These are phyloP conservation scores for Isabelozyma gotoi DNA, from an alignment of 805 yeast species.

Conservation along the genomic window DNA sequence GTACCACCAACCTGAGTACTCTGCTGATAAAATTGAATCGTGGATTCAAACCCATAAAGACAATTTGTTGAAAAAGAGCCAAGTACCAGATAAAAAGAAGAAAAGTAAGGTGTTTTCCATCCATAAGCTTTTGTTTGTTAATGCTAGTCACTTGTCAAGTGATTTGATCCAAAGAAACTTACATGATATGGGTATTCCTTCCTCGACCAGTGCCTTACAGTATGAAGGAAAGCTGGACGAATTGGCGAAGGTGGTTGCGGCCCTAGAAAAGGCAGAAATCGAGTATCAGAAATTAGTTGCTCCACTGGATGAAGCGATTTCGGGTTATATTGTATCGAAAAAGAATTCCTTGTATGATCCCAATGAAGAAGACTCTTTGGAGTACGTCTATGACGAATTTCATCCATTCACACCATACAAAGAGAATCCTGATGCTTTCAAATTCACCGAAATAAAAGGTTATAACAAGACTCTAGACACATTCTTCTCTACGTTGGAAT, in stretches of 20 bases:
- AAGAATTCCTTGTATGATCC: conserved; percentile 52
- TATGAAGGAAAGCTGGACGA: conserved; percentile 23
- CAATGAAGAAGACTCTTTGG: conserved; percentile 36
- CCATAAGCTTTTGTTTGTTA: conserved; percentile 66
- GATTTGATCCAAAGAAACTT: conserved; percentile 70
- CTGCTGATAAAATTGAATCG: conserved; percentile 24
- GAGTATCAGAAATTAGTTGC: conserved; percentile 39
- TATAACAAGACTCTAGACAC: conserved; percentile 81
- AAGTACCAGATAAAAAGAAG: conserved; percentile 17
- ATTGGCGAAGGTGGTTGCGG: conserved; percentile 30
- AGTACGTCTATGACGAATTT: conserved; percentile 60
- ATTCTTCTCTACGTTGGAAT: conserved; percentile 82
- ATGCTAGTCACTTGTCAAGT: conserved; percentile 73
- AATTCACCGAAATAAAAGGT: conserved; percentile 51
- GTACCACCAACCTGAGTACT: conserved; percentile 16
- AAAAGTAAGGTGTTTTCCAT: conserved; percentile 55
- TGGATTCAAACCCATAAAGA: conserved; percentile 43
- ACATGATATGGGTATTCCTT: conserved; percentile 44
- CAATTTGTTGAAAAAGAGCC: conserved; percentile 15
- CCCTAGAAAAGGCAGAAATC: conserved; percentile 48
- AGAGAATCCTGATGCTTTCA: conserved; percentile 24
- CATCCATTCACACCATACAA: conserved; percentile 64
- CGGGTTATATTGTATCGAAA: conserved; percentile 66
- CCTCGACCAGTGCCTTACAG: conserved; percentile 37
- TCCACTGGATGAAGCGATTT: conserved; percentile 29